phyloP scores from a whole-genome alignment of 768 basidiomycete species.

The Saitozyma sp. region DNA sequence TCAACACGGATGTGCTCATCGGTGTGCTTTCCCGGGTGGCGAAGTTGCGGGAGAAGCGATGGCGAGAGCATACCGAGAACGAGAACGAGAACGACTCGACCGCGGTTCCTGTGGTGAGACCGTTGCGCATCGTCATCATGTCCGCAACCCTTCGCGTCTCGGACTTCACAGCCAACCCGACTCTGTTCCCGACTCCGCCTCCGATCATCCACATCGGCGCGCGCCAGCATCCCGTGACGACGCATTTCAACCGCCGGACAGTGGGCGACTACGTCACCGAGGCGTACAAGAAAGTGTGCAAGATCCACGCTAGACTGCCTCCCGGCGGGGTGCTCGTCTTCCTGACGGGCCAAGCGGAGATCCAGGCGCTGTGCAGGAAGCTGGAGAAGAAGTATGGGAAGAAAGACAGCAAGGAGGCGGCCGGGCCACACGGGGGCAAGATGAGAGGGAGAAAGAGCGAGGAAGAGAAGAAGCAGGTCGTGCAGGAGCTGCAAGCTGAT shows the following conservation, averaged over 20 bases:
- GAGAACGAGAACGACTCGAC: conserved; percentile 8
- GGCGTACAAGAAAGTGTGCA: conserved; percentile 81
- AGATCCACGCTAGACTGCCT: conserved; percentile 89
- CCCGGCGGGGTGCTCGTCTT: conserved; percentile 93
- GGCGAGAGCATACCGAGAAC: conserved; percentile 67
- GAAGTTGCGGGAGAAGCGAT: conserved; percentile 82
- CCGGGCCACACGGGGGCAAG: conserved; percentile 18
- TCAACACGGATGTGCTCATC: conserved; percentile 96
- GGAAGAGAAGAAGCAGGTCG: conserved; percentile 51
- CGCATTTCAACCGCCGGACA: conserved; percentile 89
- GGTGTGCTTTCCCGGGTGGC: conserved; percentile 94
- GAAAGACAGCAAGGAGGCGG: conserved; percentile 60
- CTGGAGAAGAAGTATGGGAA: conserved; percentile 74
- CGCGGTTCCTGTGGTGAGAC: conserved; percentile 55
- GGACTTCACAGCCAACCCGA: conserved; percentile 84
- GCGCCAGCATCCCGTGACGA: conserved; percentile 90
- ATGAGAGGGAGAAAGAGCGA: conserved; percentile 57
- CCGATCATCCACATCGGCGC: conserved; percentile 86
- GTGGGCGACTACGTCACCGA: conserved; percentile 83
- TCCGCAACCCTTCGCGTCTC: conserved; percentile 92
- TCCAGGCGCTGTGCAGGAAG: conserved; percentile 75
- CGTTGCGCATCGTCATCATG: conserved; percentile 93
- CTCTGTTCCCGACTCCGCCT: conserved; percentile 78
- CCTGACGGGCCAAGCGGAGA: conserved; percentile 95
- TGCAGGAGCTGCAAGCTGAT: background rate